Evolutionary conservation across 2,329 filamentous ascomycete genomes (phyloP).

Genomic region (Pyrenophora tritici-repentis): DNA sequence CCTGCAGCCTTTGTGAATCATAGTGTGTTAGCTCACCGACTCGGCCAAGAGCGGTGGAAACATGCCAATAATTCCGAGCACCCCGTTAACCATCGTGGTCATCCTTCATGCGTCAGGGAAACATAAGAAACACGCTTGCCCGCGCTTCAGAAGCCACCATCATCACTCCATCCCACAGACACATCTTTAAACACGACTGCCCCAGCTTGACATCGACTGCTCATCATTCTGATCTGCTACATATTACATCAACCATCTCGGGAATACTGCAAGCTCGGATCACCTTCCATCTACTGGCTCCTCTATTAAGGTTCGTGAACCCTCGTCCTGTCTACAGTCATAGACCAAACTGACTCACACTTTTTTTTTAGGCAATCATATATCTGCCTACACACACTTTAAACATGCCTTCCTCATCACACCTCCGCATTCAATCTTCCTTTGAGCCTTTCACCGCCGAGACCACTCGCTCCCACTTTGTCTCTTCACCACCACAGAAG

Average conservation of each 20-base stretch:
- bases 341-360: constrained; percentile 59
- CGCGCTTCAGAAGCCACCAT: constrained; percentile 18
- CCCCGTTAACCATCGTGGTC: constrained; percentile 36
- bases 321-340: constrained; percentile 37
- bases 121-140: constrained; percentile 42
- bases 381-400: constrained; percentile 32
- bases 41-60: constrained; percentile 36
- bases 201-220: constrained; percentile 8
- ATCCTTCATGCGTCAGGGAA: constrained; percentile 31
- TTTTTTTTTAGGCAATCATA: constrained; percentile 33
- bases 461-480: constrained; percentile 51
- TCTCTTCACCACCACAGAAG: constrained; percentile 53
- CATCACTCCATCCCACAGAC: constrained; percentile 16
- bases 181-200: constrained; percentile 11
- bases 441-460: constrained; percentile 54
- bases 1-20: constrained; percentile 32
- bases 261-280: constrained; percentile 33
- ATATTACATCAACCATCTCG: constrained; percentile 17
- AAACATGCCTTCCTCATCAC: constrained; percentile 54
- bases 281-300: constrained; percentile 42
- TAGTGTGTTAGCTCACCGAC: constrained; percentile 25
- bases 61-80: constrained; percentile 34
- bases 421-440: constrained; percentile 53
- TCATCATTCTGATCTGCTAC: constrained; percentile 4
- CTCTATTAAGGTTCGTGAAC: constrained; percentile 39